phyloP scores from a whole-genome alignment of 73 alveolate species.

The Paramecium caudatum region DNA sequence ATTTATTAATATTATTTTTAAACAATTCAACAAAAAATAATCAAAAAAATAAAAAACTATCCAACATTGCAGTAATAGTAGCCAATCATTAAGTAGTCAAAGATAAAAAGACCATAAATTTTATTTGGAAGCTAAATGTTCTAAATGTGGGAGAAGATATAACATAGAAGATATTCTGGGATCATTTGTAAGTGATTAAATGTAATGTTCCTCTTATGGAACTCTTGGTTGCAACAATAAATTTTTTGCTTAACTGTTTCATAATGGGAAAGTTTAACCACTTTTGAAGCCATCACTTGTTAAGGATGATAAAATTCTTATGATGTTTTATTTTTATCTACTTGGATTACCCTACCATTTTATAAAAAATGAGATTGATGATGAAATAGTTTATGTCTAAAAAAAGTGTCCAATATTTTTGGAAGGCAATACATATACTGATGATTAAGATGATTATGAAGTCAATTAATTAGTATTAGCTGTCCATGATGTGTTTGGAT shows the following conservation, averaged over 20 bases:
- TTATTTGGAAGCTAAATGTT: slow-evolving; percentile 57
- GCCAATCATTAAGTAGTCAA: neutral
- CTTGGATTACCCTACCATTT: slow-evolving; percentile 8
- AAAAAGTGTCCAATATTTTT: neutral
- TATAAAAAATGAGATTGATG: neutral
- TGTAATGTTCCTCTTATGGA: slow-evolving; percentile 5
- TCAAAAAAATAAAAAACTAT: neutral
- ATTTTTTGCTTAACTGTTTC: neutral
- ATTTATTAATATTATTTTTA: slow-evolving; percentile 1
- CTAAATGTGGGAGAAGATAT: slow-evolving; percentile 19
- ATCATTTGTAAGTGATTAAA: neutral
- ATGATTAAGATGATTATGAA: neutral
- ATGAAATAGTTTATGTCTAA: neutral
- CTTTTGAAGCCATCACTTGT: neutral
- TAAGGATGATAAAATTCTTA: neutral
- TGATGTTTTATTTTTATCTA: slow-evolving; percentile 1
- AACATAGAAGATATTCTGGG: slow-evolving; percentile 26
- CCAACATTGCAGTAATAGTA: no score
- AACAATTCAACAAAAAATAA: neutral
- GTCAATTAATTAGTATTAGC: neutral
- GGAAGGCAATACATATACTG: neutral
- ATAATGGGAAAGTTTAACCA: neutral
- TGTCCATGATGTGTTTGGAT: neutral
- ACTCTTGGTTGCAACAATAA: slow-evolving; percentile 62
- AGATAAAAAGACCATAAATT: neutral